Percentiles rank a stretch among this genome's conserved stretches.
phyloP scores from a whole-genome alignment of 176 grass and related monocot species.

The Elaeis guineensis region DNA sequence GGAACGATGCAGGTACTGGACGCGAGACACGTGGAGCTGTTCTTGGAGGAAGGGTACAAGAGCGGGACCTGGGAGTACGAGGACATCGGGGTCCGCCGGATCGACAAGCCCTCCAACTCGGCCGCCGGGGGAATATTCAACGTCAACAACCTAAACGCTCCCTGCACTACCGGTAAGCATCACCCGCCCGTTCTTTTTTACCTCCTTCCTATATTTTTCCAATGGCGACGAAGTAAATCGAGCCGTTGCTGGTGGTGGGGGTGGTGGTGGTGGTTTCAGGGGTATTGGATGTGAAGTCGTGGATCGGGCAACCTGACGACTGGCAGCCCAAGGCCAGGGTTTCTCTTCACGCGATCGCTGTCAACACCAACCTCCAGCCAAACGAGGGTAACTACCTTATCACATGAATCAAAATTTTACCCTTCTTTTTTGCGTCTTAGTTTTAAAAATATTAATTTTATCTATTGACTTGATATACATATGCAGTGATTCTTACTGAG shows the following conservation, averaged over 20 bases:
- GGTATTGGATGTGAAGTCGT: conserved; percentile 34
- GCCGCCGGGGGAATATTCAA: conserved; percentile 74
- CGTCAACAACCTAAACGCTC: conserved; percentile 6
- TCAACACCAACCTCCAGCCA: conserved; percentile 63
- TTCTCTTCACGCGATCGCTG: conserved; percentile 34
- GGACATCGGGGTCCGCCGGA: conserved; percentile 46
- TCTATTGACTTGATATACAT: too few species aligned
- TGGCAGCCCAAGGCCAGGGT: conserved; percentile 35
- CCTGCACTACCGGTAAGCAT: conserved; percentile 26
- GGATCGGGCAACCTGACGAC: conserved; percentile 33
- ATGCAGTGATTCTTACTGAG: too few species aligned
- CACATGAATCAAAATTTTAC: neutral
- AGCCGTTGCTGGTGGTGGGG: neutral
- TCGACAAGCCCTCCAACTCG: conserved; percentile 12
- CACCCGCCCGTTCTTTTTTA: neutral
- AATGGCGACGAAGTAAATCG: neutral
- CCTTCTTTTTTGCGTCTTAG: neutral
- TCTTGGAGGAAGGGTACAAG: conserved; percentile 57
- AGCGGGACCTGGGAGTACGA: conserved; percentile 62
- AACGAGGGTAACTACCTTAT: conserved; percentile 34
- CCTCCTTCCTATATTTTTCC: neutral
- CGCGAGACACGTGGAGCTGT: conserved; percentile 64
- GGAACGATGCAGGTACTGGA: conserved; percentile 88
- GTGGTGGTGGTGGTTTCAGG: conserved; percentile 8
- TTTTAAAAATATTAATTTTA: too few species aligned